Evolutionary conservation across 2,329 filamentous ascomycete genomes (phyloP).

Genomic region (Xylaria sp.): DNA sequence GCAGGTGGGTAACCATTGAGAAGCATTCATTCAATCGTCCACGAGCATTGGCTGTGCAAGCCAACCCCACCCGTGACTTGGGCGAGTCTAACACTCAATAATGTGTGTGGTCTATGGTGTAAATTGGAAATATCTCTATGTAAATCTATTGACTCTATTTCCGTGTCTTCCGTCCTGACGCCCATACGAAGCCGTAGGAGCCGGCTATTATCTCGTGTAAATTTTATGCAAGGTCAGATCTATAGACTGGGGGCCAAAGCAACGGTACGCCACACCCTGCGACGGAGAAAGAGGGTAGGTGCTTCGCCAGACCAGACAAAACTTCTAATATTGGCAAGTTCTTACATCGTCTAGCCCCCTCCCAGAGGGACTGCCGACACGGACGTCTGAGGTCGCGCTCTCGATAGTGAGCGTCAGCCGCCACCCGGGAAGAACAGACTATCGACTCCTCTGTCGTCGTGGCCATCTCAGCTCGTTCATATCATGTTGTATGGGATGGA

Average conservation of each 20-base stretch:
- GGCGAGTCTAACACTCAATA: constrained; percentile 20
- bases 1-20: constrained; percentile 8
- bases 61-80: neutral
- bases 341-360: constrained; percentile 22
- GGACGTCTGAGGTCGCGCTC: constrained; percentile 8
- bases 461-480: neutral
- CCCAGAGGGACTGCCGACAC: constrained; percentile 12
- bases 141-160: constrained; percentile 28
- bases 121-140: constrained; percentile 28
- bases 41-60: neutral
- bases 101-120: constrained; percentile 5
- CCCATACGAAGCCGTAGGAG: constrained; percentile 7
- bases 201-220: constrained; percentile 3
- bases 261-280: constrained; percentile 14
- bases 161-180: constrained; percentile 12
- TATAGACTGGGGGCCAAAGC: constrained; percentile 31
- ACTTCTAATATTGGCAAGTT: constrained; percentile 11
- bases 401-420: constrained; percentile 23
- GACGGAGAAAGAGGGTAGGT: constrained; percentile 12
- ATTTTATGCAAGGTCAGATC: constrained; percentile 26
- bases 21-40: constrained; percentile 1
- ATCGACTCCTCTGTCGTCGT: constrained; percentile 16
- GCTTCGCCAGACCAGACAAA: neutral
- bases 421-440: constrained; percentile 16
- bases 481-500: neutral